These are phyloP conservation scores for Lindgomyces ingoldianus DNA, from an alignment of 495 filamentous ascomycete genomes.

Conservation along the genomic window DNA sequence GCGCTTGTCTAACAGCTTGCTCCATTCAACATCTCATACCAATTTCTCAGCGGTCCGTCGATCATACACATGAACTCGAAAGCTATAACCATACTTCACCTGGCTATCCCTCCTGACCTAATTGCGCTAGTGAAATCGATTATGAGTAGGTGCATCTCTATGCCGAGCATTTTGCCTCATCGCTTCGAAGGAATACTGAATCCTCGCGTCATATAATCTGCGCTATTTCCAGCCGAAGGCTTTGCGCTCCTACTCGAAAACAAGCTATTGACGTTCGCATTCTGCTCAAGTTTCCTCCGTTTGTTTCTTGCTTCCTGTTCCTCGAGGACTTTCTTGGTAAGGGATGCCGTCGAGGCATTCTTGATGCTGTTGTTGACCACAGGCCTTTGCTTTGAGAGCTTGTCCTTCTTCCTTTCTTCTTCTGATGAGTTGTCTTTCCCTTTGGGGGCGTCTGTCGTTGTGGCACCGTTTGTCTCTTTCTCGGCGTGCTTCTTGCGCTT, in stretches of 20 bases:
- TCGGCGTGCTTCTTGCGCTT: constrained; percentile 67
- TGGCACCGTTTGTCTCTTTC: constrained; percentile 28
- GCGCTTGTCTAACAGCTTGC: too few relatives aligned
- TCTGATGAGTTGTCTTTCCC: constrained; percentile 12
- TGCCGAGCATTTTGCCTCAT: constrained; percentile 4
- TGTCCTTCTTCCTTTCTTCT: constrained; percentile 21
- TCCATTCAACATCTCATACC: too few relatives aligned
- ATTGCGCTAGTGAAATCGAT: too few relatives aligned
- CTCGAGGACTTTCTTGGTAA: constrained; percentile 81
- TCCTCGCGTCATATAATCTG: constrained; percentile 78
- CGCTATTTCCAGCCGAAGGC: constrained; percentile 51
- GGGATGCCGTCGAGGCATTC: constrained; percentile 76
- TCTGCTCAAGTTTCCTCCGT: constrained; percentile 67
- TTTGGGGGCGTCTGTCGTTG: constrained; percentile 26
- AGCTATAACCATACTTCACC: too few relatives aligned
- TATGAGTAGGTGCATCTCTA: too few relatives aligned
- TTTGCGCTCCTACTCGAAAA: constrained; percentile 59
- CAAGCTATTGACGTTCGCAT: constrained; percentile 69
- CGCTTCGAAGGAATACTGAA: constrained; percentile 44
- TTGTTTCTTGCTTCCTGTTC: constrained; percentile 85
- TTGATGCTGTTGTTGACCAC: constrained; percentile 62
- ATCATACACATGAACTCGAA: too few relatives aligned
- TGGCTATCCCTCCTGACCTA: too few relatives aligned
- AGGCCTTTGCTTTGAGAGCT: constrained; percentile 8
- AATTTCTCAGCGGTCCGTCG: too few relatives aligned